phyloP scores from a whole-genome alignment of 2,329 filamentous ascomycete genomes.

The Alternaria gaisen region DNA sequence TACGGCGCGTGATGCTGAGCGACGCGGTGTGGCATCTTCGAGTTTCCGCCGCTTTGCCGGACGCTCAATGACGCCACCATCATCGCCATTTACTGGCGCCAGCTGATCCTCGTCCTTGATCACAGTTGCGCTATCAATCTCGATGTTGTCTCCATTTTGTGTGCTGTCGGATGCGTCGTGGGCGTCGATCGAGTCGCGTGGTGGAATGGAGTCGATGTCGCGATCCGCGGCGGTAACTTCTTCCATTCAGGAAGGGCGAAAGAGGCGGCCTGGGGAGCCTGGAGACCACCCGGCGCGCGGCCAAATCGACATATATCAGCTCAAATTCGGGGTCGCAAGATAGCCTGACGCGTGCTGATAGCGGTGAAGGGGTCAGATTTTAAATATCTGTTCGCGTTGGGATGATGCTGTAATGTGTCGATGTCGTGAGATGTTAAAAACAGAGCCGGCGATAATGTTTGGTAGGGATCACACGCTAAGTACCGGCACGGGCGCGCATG shows the following conservation, averaged over 20 bases:
- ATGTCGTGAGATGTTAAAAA: slow-evolving; percentile 30
- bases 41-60: slow-evolving; percentile 70
- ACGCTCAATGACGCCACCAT: slow-evolving; percentile 39
- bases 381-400: slow-evolving; percentile 35
- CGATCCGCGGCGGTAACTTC: slow-evolving; percentile 41
- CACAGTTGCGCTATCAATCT: slow-evolving; percentile 36
- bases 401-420: slow-evolving; percentile 44
- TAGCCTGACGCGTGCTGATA: slow-evolving; percentile 24
- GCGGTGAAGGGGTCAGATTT: slow-evolving; percentile 43
- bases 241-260: slow-evolving; percentile 44
- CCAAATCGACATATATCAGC: slow-evolving; percentile 41
- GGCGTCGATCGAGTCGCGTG: slow-evolving; percentile 31
- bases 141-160: slow-evolving; percentile 22
- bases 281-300: slow-evolving; percentile 45
- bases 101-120: slow-evolving; percentile 37
- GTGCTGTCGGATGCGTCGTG: slow-evolving; percentile 29
- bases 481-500: slow-evolving; percentile 19
- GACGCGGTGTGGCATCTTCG: slow-evolving; percentile 47
- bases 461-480: slow-evolving; percentile 23
- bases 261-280: slow-evolving; percentile 38
- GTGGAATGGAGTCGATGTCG: slow-evolving; percentile 41
- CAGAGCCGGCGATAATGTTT: slow-evolving; percentile 20
- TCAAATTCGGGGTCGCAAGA: slow-evolving; percentile 35
- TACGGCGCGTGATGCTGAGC: slow-evolving; percentile 57
- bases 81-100: slow-evolving; percentile 27